A percentile compares a stretch with the other conserved stretches of the same genome.
Evolutionary conservation across 768 basidiomycete species (phyloP).

Genomic region (Amyloporia xantha): DNA sequence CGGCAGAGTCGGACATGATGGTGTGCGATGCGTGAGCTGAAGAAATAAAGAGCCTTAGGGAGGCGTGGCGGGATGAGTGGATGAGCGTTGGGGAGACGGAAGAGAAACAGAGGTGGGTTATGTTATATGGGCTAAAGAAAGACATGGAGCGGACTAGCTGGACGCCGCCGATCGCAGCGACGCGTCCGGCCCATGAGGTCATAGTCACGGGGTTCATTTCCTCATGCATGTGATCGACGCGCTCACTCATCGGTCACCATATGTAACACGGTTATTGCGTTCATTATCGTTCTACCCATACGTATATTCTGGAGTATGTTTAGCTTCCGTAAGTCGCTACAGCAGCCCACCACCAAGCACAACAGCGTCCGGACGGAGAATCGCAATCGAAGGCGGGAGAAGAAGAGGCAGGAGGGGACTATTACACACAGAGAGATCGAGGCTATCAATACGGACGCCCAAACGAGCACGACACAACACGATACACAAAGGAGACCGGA

Average conservation of each 20-base stretch:
- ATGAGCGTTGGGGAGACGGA: neutral
- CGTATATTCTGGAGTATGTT: neutral
- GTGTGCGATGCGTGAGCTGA: conserved; percentile 3
- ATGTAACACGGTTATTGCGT: too few relatives aligned
- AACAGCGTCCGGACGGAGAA: neutral
- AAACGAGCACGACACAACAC: neutral
- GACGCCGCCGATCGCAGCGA: neutral
- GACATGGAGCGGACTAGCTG: neutral
- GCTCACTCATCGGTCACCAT: too few relatives aligned
- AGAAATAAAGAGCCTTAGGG: neutral
- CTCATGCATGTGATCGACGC: neutral
- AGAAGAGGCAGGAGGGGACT: too few relatives aligned
- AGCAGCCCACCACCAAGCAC: neutral
- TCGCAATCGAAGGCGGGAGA: neutral
- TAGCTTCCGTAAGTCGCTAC: neutral
- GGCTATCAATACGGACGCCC: neutral
- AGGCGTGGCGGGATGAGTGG: neutral
- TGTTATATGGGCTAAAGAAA: neutral
- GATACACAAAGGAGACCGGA: neutral
- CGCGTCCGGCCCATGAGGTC: neutral
- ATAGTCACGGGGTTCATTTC: neutral
- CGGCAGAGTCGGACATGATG: conserved; percentile 4
- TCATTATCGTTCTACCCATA: neutral
- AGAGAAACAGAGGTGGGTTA: neutral
- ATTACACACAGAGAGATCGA: neutral